Conservation (phyloP, 768 basidiomycete species). For the Pulveroboletus sp. region DNA sequence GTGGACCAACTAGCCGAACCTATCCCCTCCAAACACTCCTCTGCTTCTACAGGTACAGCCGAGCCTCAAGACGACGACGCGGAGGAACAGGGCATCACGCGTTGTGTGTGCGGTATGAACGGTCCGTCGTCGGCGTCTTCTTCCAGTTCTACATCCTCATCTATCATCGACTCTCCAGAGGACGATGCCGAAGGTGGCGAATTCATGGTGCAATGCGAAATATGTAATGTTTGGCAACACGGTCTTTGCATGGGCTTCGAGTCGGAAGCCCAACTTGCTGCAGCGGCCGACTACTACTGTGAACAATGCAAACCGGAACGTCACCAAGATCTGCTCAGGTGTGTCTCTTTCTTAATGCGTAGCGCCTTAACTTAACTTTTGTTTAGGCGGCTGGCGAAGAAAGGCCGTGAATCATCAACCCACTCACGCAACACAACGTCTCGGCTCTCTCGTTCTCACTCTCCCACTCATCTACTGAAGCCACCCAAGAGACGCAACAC, state of each 20-base stretch:
- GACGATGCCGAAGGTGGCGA: constrained; percentile 82
- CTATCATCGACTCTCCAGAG: constrained; percentile 40
- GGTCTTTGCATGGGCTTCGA: constrained; percentile 94
- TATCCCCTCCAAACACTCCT: constrained; percentile 25
- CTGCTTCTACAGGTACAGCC: constrained; percentile 31
- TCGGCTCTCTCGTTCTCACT: constrained; percentile 72
- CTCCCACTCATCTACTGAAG: constrained; percentile 55
- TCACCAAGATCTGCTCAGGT: constrained; percentile 81
- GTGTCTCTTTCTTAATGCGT: constrained; percentile 29
- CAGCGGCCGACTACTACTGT: constrained; percentile 87
- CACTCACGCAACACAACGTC: constrained; percentile 55
- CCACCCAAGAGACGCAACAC: constrained; percentile 89
- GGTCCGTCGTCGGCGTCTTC: constrained; percentile 43
- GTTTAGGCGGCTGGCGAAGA: constrained; percentile 57
- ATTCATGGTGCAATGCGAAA: constrained; percentile 98
- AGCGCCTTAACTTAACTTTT: constrained; percentile 14
- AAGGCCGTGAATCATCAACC: constrained; percentile 58
- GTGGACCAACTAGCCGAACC: constrained; percentile 29
- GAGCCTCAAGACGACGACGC: constrained; percentile 41
- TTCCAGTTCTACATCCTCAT: constrained; percentile 19
- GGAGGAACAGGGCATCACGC: constrained; percentile 58
- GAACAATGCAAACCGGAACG: constrained; percentile 87
- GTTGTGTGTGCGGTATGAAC: constrained; percentile 81
- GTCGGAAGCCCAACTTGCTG: constrained; percentile 65
- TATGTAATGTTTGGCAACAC: constrained; percentile 97